Conservation (phyloP, 306 rosid species). For the Vigna hirtella region DNA sequence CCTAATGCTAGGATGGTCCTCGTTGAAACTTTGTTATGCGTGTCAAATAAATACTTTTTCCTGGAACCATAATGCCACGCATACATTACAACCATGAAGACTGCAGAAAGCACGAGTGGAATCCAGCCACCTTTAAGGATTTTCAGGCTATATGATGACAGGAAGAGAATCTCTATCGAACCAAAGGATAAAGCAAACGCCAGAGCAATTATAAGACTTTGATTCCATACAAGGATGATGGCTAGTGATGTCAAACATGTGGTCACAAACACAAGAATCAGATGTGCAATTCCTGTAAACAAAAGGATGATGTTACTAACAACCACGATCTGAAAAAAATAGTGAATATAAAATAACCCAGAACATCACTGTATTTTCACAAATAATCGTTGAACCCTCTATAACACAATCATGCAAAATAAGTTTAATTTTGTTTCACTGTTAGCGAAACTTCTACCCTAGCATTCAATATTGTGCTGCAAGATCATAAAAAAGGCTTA, state of each 20-base stretch:
- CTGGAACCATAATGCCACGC: constrained; percentile 89
- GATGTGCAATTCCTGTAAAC: constrained; percentile 73
- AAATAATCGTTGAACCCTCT: constrained; percentile 19
- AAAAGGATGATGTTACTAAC: constrained; percentile 44
- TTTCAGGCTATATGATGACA: constrained; percentile 72
- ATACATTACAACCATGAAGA: constrained; percentile 72
- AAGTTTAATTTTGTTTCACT: background rate
- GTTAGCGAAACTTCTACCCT: constrained; percentile 18
- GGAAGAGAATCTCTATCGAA: constrained; percentile 68
- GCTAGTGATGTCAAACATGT: constrained; percentile 73
- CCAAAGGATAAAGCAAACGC: constrained; percentile 68
- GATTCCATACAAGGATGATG: constrained; percentile 86
- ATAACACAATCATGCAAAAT: constrained; percentile 30
- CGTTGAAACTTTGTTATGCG: constrained; percentile 90
- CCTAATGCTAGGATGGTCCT: constrained; percentile 79
- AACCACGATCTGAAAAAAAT: constrained; percentile 23
- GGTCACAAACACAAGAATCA: constrained; percentile 63
- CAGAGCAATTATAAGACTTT: constrained; percentile 56
- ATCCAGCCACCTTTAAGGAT: constrained; percentile 88
- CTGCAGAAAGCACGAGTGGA: constrained; percentile 64
- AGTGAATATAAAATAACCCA: constrained; percentile 31
- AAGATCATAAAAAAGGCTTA: constrained; percentile 20
- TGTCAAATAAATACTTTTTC: constrained; percentile 79
- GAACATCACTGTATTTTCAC: constrained; percentile 4
- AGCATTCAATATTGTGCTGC: constrained; percentile 22